phyloP scores from a whole-genome alignment of 2,329 filamentous ascomycete genomes.

The Xylariaceae sp. region DNA sequence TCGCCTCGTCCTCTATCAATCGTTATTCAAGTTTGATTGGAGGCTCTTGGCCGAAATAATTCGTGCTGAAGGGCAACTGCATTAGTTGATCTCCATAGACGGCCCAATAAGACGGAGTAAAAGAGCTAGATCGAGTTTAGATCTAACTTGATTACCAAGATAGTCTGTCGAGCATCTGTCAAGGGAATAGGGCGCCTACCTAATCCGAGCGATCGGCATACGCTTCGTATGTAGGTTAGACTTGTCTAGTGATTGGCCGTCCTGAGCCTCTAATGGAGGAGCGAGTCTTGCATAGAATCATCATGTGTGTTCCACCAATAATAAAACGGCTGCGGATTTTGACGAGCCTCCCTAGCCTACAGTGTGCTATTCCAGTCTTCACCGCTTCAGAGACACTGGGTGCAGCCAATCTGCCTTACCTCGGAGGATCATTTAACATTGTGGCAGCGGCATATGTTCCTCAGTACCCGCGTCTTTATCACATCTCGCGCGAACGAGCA shows the following conservation, averaged over 20 bases:
- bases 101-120: slow-evolving; percentile 3
- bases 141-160: background rate
- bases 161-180: slow-evolving; percentile 1
- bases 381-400: slow-evolving; percentile 12
- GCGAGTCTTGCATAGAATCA: slow-evolving; percentile 3
- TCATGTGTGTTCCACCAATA: slow-evolving; percentile 11
- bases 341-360: background rate
- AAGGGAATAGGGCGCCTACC: slow-evolving; percentile 1
- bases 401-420: slow-evolving; percentile 13
- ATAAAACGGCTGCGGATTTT: background rate
- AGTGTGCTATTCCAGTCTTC: slow-evolving; percentile 7
- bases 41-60: background rate
- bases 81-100: slow-evolving; percentile 3
- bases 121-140: slow-evolving; percentile 8
- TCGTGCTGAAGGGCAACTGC: slow-evolving; percentile 3
- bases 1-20: background rate
- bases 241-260: too few species aligned
- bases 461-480: slow-evolving; percentile 8
- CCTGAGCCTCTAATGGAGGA: too few species aligned
- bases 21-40: background rate
- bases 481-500: slow-evolving; percentile 7
- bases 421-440: slow-evolving; percentile 8
- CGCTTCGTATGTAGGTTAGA: background rate
- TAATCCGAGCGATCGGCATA: slow-evolving; percentile 10
- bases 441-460: background rate